Base-by-base conservation (phyloP, 768 basidiomycete genomes). In the Melanogaster broomeanus region DNA sequence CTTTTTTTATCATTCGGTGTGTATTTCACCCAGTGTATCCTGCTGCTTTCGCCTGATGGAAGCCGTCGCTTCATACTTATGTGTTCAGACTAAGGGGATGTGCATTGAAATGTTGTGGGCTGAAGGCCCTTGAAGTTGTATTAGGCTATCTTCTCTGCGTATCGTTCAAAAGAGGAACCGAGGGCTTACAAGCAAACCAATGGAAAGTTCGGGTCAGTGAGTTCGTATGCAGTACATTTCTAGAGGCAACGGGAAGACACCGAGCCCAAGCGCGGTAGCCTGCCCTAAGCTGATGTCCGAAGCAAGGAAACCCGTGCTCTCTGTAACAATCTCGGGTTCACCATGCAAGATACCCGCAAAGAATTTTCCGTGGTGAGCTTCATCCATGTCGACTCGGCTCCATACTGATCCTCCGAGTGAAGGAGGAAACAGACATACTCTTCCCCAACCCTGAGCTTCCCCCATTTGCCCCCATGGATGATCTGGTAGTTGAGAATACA, bases 281-380 rank as follows among this genome's bases (percentile, higher is more conserved):
- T 18, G 22, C 15, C 46, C 48, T 22, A 6, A 11, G 21, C 24
- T 41, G 40, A 22, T 24, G 40, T 41, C 12, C 18, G n/a, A n/a
- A n/a, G n/a, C n/a, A n/a, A n/a, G n/a, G n/a, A n/a, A n/a, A n/a
- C 19, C 31, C 24, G 8, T 31, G 24, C 22, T 39, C 27, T 41
- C 41, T n/a, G 16, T n/a, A 0, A 58, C 53, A 12, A 13, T 10
- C 3, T 21, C 21, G 21, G 21, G 40, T 22, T 21, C 24, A 7
- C 45, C 11, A 2, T 51, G 12, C 56, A 64, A n/a, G 21, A 3
- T 12, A 64, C 51, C 16, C 42, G 51, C 33, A 66, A 43, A n/a
- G 61, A 25, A 39, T 64, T 66, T 24, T 64, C 61, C 13, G 63
- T 58, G 30, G 56, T 40, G 39, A 64, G 47, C 52, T 64, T 64